phyloP scores from a whole-genome alignment of 106 monocot species.

The Narthecium ossifragum region DNA sequence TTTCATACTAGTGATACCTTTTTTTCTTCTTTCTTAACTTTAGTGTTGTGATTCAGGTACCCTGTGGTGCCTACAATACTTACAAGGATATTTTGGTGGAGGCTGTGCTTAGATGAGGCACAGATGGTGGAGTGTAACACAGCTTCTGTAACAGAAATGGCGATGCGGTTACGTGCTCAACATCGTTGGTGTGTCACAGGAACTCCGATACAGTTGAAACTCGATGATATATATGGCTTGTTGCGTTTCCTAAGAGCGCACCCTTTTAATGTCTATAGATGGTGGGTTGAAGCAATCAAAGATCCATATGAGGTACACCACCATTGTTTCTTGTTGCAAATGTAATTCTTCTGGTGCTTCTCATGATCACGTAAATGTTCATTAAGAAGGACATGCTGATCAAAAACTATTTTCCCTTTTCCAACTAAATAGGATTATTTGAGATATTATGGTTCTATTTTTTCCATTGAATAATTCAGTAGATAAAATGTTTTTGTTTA shows the following conservation, averaged over 20 bases:
- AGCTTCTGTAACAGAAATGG: conserved; percentile 91
- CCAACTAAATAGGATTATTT: too few relatives aligned
- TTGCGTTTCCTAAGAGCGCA: conserved; percentile 69
- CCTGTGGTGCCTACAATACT: conserved; percentile 87
- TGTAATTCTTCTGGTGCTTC: too few relatives aligned
- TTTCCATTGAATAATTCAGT: too few relatives aligned
- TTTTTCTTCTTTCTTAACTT: neutral
- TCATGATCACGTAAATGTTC: too few relatives aligned
- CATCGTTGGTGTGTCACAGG: conserved; percentile 95
- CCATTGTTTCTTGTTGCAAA: neutral
- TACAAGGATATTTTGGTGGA: conserved; percentile 95
- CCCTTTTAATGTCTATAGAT: conserved; percentile 78
- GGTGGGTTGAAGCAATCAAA: conserved; percentile 91
- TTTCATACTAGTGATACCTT: neutral
- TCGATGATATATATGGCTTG: conserved; percentile 95
- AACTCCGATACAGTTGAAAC: conserved; percentile 80
- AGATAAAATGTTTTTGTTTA: too few relatives aligned
- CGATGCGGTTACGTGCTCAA: conserved; percentile 71
- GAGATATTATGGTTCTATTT: too few relatives aligned
- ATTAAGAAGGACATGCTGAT: too few relatives aligned
- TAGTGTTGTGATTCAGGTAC: conserved; percentile 41
- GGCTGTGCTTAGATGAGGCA: conserved; percentile 95
- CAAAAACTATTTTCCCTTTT: too few relatives aligned
- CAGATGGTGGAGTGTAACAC: conserved; percentile 96
- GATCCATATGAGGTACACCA: conserved; percentile 90